Percentiles rank a stretch among this genome's conserved stretches.
Conservation (phyloP, 768 basidiomycete species). For the Agaricus blazei region DNA sequence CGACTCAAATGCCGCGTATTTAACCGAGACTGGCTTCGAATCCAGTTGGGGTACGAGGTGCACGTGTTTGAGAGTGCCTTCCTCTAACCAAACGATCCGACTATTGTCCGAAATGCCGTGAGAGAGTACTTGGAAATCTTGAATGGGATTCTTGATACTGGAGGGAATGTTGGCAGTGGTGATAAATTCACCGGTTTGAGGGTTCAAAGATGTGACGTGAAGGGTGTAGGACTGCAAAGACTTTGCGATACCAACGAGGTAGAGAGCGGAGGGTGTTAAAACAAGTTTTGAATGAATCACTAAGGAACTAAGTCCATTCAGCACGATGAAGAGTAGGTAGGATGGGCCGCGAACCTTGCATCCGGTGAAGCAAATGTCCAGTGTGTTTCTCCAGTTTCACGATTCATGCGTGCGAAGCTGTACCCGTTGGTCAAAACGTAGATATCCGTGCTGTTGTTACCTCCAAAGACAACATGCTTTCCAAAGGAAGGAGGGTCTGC, state of each 20-base stretch:
- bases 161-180: constrained; percentile 51
- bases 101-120: constrained; percentile 22
- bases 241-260: constrained; percentile 48
- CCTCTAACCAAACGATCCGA: constrained; percentile 47
- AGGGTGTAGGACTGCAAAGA: constrained; percentile 55
- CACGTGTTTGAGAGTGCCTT: constrained; percentile 43
- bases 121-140: constrained; percentile 25
- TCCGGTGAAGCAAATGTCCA: constrained; percentile 68
- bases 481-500: constrained; percentile 54
- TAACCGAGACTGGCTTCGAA: constrained; percentile 37
- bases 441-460: constrained; percentile 24
- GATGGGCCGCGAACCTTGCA: constrained; percentile 37
- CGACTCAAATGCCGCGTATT: constrained; percentile 39
- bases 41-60: constrained; percentile 47
- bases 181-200: constrained; percentile 48
- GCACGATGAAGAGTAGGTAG: constrained; percentile 3
- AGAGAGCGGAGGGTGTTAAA: constrained; percentile 48
- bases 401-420: constrained; percentile 46
- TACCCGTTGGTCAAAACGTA: constrained; percentile 60
- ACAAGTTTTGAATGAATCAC: constrained; percentile 62
- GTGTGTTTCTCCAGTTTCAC: constrained; percentile 42
- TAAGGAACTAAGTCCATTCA: constrained; percentile 41
- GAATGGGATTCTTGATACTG: constrained; percentile 27
- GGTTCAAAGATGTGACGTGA: constrained; percentile 57
- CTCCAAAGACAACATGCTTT: constrained; percentile 38